phyloP scores from a whole-genome alignment of 371 early-diverging fungal species.

The Dinochytrium kinnereticum region DNA sequence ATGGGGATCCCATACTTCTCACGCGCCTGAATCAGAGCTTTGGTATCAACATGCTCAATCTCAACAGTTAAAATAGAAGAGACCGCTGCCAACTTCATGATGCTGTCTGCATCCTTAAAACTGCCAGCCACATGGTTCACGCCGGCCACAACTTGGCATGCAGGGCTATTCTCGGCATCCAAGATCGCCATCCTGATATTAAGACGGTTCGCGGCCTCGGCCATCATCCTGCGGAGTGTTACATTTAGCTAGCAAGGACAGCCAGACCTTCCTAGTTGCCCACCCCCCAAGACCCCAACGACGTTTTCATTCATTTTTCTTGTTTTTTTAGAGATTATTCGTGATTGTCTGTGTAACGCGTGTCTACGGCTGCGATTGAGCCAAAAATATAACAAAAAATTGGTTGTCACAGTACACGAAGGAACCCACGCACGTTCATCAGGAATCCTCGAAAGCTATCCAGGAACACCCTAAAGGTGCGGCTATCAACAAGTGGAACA shows the following conservation, averaged over 20 bases:
- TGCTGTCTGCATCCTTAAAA: slow-evolving; percentile 78
- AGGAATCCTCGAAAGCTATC: slow-evolving; percentile 58
- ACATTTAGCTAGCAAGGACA: not conserved
- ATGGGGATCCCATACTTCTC: slow-evolving; percentile 51
- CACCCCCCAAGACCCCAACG: slow-evolving; percentile 17
- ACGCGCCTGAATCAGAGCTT: slow-evolving; percentile 67
- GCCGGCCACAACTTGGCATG: slow-evolving; percentile 78
- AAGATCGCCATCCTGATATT: slow-evolving; percentile 82
- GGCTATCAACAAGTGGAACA: not conserved
- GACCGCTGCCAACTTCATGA: slow-evolving; percentile 71
- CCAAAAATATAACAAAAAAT: not conserved
- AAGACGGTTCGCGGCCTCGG: slow-evolving; percentile 91
- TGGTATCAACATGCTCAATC: slow-evolving; percentile 94
- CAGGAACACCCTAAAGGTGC: not conserved
- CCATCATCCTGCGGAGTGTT: slow-evolving; percentile 68
- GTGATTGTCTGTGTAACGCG: not conserved
- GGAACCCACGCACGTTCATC: slow-evolving; percentile 70
- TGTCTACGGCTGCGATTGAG: not conserved
- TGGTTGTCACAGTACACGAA: slow-evolving; percentile 48
- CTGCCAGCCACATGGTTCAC: slow-evolving; percentile 78
- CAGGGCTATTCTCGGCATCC: slow-evolving; percentile 82
- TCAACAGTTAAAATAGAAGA: slow-evolving; percentile 91
- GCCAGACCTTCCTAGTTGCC: slow-evolving; percentile 11
- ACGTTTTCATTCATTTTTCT: slow-evolving; percentile 26
- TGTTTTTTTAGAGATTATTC: not conserved